Evolutionary conservation across 495 filamentous ascomycete species (phyloP), one percentile per base, ranked within the genome.

Genomic region (Elasticomyces elasticus): DNA sequence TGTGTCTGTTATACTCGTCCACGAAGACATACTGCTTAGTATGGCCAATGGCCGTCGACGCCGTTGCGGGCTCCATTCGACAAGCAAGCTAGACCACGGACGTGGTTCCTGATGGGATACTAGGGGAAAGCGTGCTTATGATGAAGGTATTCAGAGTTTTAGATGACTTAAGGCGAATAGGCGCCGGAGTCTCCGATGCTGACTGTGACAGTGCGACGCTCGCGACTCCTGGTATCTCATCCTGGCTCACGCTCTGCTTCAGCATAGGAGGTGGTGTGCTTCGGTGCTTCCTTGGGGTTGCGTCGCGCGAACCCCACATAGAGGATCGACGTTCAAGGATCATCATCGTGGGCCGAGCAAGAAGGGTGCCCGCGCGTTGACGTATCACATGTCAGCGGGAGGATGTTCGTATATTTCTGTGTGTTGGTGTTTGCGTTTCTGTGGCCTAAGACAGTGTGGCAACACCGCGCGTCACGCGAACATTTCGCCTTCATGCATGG

Each of bases 1-100:
- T 96, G 71, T 99, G 92, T 41, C 92, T 82, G 70, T 97, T 99
- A 67, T 99, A 91, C 70, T 99, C 92, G 68, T 99, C 94, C 48
- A 99, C 92, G 63, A 99, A 99, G 43, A 99, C 92, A 85, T 95
- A 98, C 65, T 95, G 84, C 62, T 83, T 83, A 64, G 84, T 81
- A 42, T 79, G 81, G 66, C 82, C 82, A 42, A 80, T 69, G 25
- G 77, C 76, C 62, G 74, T 68, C 61, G 70, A 61, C 51, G 79
- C 76, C 68, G 78, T 15, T 22, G 48, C 1, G 3, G 51, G 50
- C 2, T 55, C 52, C 57, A 60, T 60, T 22, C 9, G 50, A 53
- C 10, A 30, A 2, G 24, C 24, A n/a, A 7, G 42, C 42, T n/a
- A 7, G 22, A 31, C n/a, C 28, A 28, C 28, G 28, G n/a, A 33